Base-by-base conservation (phyloP, 192 early-diverging fungal species). In the Entophlyctis luteolus region DNA sequence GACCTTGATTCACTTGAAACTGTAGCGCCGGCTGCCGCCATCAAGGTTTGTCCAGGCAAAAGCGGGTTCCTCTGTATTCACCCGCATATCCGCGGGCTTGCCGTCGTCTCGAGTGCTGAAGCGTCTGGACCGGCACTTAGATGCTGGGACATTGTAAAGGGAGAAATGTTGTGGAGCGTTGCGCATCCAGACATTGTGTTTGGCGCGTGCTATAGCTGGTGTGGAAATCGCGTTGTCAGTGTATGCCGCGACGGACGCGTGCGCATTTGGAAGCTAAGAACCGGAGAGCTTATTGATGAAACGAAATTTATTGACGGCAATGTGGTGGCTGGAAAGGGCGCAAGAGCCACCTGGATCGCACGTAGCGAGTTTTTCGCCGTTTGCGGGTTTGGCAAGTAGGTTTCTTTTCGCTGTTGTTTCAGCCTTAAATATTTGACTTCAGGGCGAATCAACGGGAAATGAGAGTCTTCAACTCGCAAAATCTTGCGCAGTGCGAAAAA, bases 401-500 rank as follows among this genome's bases (percentile, higher is more conserved):
- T 29, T 4, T 35, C 27, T 25, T 37, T 23, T 18, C 8, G 8
- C 45, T 42, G 20, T 6, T 37, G n/a, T 0, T 16, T 16, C 6
- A 49, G 34, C 22, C 16, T 31, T 39, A 4, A 48, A 47, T 54
- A 38, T 28, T 33, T 55, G 39, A n/a, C 22, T 34, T 46, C 55
- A 77, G 77, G 25, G 88, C 86, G 12, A 88, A 86, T 57, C 82
- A 82, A 53, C 85, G 93, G 8, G 88, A 92, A 59, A 70, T 95
- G 28, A 37, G 84, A 55, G 42, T 83, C 3, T 82, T 75, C 63
- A 65, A 77, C 27, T 47, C 50, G 20, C 36, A 57, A 8, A 49
- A 82, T 37, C 50, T 79, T 20, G 33, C 65, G 1, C 36, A 39
- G 5, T 49, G 72, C 14, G 28, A 37, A 25, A 46, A 57, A 6